Evolutionary conservation across 2,329 filamentous ascomycete species (phyloP), one percentile per base, ranked within the genome.

Genomic region (Trichoderma harzianum): DNA sequence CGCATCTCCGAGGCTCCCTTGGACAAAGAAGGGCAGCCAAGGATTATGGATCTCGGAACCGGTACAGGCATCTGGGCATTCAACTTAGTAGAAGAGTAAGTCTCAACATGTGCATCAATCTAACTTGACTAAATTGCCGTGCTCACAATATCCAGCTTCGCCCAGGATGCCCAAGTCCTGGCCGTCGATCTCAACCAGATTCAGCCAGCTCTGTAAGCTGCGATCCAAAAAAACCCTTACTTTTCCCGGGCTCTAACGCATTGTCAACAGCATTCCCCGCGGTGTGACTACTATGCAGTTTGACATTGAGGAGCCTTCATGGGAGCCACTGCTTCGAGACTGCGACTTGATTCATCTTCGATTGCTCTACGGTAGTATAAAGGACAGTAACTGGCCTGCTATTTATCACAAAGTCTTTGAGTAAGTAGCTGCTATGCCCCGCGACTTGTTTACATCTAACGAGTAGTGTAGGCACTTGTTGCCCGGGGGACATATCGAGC

Each of bases 1-100:
- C 76, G 76, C 36, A 74, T 78, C 2, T 80, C 70, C 70, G 74
- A 69, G 32, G 70, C 73, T 70, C 74, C 53, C 36, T 74, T 76
- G 28, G 69, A 61, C 67, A 73, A 30, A 55, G 72, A 73, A 24
- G 73, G 69, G 61, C 69, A 58, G 5, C 78, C 78, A 34, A 81
- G 83, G 65, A 85, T 92, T 62, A 78, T 92, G 55, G 90, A 92
- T 77, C 79, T 97, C 69, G 95, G 94, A 55, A 95, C 92, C 74
- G 95, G 95, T 24, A 97, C 94, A 1, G 94, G 94, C 51, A 95
- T 97, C 73, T 98, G 95, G 95, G 89, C 92, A 53, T 93, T 97
- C 76, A 92, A 95, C 75, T 92, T 97, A 82, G 92, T 92, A 74
- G 90, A 82, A 74, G 74, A 92, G 88, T 93, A 84, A 83, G 89